Conservation (phyloP, 805 yeast species). For the Monosporozyma servazzii region DNA sequence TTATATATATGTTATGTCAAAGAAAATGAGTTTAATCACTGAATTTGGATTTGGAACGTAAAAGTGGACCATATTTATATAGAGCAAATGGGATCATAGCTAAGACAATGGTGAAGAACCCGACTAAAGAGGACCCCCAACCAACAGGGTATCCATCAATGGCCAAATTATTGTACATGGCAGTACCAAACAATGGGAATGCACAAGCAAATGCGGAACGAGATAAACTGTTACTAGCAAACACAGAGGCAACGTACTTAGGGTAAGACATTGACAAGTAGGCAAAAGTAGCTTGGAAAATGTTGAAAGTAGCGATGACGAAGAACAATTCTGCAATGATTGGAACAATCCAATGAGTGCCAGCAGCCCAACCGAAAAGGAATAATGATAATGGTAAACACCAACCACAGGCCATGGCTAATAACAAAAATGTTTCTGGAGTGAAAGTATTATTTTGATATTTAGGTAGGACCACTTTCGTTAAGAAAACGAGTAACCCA, state of each 20-base stretch:
- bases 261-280: slow-evolving; percentile 42
- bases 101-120: slow-evolving; percentile 36
- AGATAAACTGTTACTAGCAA: slow-evolving; percentile 45
- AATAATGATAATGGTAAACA: slow-evolving; percentile 37
- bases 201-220: slow-evolving; percentile 46
- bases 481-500: slow-evolving; percentile 19
- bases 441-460: slow-evolving; percentile 21
- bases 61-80: slow-evolving; percentile 35
- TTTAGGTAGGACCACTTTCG: slow-evolving; percentile 20
- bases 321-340: slow-evolving; percentile 36
- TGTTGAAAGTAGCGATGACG: slow-evolving; percentile 32
- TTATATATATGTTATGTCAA: not conserved
- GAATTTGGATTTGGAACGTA: slow-evolving; percentile 22
- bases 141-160: slow-evolving; percentile 44
- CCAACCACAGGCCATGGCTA: slow-evolving; percentile 33
- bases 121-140: slow-evolving; percentile 47
- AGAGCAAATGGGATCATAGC: slow-evolving; percentile 40
- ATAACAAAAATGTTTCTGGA: slow-evolving; percentile 36
- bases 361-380: slow-evolving; percentile 43
- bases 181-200: slow-evolving; percentile 55
- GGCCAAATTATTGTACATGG: slow-evolving; percentile 45
- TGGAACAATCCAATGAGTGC: slow-evolving; percentile 42
- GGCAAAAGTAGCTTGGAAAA: slow-evolving; percentile 44
- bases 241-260: slow-evolving; percentile 45
- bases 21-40: not conserved